phyloP scores from a whole-genome alignment of 2,329 filamentous ascomycete genomes.

The Arthroderma sp. region DNA sequence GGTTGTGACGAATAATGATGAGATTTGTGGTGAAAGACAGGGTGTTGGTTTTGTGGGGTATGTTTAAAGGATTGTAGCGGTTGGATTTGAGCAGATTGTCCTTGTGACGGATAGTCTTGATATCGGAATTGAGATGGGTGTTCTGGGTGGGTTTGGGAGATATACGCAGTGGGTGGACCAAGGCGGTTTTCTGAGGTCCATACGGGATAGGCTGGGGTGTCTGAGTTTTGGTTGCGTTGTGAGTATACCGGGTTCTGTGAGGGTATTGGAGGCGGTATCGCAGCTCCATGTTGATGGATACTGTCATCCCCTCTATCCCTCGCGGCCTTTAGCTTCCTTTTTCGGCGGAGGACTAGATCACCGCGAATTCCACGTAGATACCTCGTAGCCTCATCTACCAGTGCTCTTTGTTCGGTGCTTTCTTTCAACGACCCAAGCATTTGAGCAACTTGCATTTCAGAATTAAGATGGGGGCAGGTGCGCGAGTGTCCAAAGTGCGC shows the following conservation, averaged over 20 bases:
- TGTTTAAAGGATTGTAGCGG: no score
- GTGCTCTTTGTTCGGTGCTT: slow-evolving; percentile 41
- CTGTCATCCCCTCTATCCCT: background rate
- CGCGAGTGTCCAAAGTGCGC: slow-evolving; percentile 45
- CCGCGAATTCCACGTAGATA: slow-evolving; percentile 47
- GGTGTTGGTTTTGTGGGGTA: no score
- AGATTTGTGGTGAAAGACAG: no score
- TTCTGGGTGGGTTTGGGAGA: no score
- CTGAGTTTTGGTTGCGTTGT: background rate
- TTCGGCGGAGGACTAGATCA: slow-evolving; percentile 41
- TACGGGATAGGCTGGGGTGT: no score
- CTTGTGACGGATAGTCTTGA: no score
- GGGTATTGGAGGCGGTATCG: background rate
- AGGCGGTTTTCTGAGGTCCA: no score
- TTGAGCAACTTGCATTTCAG: slow-evolving; percentile 48
- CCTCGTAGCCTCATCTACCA: slow-evolving; percentile 41
- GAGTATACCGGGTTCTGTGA: background rate
- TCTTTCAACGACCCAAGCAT: slow-evolving; percentile 51
- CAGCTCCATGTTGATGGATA: no score
- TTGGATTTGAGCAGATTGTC: no score
- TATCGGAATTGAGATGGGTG: no score
- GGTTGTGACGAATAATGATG: no score
- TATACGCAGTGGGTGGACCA: no score
- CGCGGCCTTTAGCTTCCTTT: slow-evolving; percentile 7
- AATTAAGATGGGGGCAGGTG: slow-evolving; percentile 49